Evolutionary conservation across 2,329 filamentous ascomycete species (phyloP), one percentile per base, ranked within the genome.

Genomic region (Hysterium pulicare): DNA sequence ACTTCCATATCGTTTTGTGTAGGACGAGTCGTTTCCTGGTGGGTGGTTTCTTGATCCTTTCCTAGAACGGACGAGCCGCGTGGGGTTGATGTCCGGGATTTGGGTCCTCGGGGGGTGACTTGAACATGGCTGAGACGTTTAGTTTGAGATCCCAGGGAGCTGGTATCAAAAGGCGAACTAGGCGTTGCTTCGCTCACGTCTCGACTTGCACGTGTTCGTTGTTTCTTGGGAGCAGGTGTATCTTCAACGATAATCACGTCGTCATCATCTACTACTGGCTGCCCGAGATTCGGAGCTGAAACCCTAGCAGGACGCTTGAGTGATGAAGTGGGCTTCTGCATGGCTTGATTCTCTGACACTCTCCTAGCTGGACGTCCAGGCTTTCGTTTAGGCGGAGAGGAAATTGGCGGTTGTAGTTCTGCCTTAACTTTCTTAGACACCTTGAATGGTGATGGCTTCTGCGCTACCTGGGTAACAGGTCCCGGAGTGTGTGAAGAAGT

Each of bases 111-210:
- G 0, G 54, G 55, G 7, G 54, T 54, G 7, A 62, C 51, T 31
- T 57, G 53, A 3, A 61, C 45, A 36, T 64, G 54, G 33, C 57
- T 61, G 16, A 61, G 44, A 21, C 54, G 53, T 35, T 55, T 60
- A 5, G 42, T 43, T 21, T 57, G 45, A 23, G 49, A 47, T 13
- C 37, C 41, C n/a, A 45, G 33, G 13, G 46, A 40, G 8, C 9
- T 23, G 5, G 5, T 26, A 23, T 23, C 28, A 9, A 30, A 41
- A 4, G 31, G 32, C 6, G 44, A 23, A 11, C 16, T 49, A 4
- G 42, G 44, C 30, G 54, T 57, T 1, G 57, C 58, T 26, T 57
- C 55, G 40, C 63, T 64, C 17, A 60, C 59, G 31, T 64, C 63
- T 28, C 59, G 57, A 38, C 45, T 51, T 8, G 45, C 32, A 20